Evolutionary conservation across 257 asterid genomes (phyloP).

Genomic region (Apocynum venetum): DNA sequence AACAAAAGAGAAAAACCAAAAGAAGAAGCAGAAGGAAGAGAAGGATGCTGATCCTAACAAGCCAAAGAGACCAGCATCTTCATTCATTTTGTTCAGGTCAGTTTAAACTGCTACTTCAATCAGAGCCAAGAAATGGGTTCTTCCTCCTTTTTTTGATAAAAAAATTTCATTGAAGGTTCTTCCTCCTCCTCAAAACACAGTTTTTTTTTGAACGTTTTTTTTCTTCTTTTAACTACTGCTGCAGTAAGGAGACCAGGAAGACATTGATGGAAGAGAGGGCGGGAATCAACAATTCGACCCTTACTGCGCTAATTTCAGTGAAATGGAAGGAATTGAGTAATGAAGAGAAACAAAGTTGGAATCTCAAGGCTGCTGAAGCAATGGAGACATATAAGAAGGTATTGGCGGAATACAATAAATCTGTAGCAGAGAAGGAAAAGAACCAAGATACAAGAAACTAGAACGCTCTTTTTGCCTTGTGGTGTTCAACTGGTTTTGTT

Average conservation of each 20-base stretch:
- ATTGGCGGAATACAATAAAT: conserved; percentile 60
- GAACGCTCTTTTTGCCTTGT: neutral
- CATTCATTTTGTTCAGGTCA: conserved; percentile 53
- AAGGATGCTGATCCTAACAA: conserved; percentile 70
- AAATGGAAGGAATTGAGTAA: conserved; percentile 89
- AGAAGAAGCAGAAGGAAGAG: conserved; percentile 54
- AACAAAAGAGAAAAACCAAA: conserved; percentile 55
- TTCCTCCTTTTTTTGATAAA: neutral
- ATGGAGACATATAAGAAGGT: conserved; percentile 82
- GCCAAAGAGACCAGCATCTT: conserved; percentile 88
- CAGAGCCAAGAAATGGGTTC: neutral
- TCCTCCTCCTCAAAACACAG: neutral
- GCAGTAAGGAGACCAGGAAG: conserved; percentile 74
- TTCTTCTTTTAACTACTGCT: no score
- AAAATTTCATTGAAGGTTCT: no score
- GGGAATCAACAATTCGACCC: conserved; percentile 47
- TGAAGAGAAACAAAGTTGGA: conserved; percentile 70
- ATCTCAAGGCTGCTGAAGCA: conserved; percentile 59
- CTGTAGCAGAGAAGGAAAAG: conserved; percentile 41
- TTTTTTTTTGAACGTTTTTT: no score
- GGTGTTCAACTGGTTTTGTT: conserved; percentile 58
- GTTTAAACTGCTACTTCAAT: neutral
- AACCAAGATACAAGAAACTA: neutral
- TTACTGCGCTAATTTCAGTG: conserved; percentile 67
- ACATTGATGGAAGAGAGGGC: conserved; percentile 51